Conservation (phyloP, 495 filamentous ascomycete species). For the Talaromyces trachyspermus region DNA sequence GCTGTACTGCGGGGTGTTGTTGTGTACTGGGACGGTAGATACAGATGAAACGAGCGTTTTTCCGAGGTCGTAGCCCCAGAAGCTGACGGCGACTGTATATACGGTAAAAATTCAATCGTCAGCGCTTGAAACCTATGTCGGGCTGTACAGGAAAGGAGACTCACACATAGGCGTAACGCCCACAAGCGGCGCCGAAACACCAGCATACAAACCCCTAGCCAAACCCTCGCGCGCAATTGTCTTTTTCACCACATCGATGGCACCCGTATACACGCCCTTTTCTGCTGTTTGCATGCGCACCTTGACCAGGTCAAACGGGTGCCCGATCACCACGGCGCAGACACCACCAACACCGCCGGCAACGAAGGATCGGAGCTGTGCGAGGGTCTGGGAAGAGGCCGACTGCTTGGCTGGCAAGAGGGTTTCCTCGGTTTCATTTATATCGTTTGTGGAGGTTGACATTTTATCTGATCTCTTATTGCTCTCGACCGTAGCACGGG, state of each 20-base stretch:
- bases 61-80: conserved; percentile 96
- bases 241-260: conserved; percentile 85
- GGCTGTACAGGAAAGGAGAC: conserved; percentile 35
- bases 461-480: conserved; percentile 1
- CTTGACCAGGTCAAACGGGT: conserved; percentile 97
- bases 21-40: conserved; percentile 53
- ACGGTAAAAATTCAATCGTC: background rate
- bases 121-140: too few relatives aligned
- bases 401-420: conserved; percentile 5
- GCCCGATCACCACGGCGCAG: conserved; percentile 86
- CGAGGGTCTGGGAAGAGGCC: conserved; percentile 23
- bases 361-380: conserved; percentile 65
- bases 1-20: conserved; percentile 56
- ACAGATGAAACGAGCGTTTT: conserved; percentile 71
- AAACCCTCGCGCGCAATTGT: conserved; percentile 83
- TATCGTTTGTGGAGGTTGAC: background rate
- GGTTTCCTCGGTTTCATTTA: conserved; percentile 5
- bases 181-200: conserved; percentile 87
- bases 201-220: conserved; percentile 83
- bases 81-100: conserved; percentile 81
- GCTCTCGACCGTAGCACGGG: background rate
- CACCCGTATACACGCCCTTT: conserved; percentile 81
- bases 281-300: conserved; percentile 94
- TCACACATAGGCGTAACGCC: conserved; percentile 99
- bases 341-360: conserved; percentile 92